Evolutionary conservation across 1,284 basidiomycete genomes (phyloP).

Genomic region (Malassezia nana): DNA sequence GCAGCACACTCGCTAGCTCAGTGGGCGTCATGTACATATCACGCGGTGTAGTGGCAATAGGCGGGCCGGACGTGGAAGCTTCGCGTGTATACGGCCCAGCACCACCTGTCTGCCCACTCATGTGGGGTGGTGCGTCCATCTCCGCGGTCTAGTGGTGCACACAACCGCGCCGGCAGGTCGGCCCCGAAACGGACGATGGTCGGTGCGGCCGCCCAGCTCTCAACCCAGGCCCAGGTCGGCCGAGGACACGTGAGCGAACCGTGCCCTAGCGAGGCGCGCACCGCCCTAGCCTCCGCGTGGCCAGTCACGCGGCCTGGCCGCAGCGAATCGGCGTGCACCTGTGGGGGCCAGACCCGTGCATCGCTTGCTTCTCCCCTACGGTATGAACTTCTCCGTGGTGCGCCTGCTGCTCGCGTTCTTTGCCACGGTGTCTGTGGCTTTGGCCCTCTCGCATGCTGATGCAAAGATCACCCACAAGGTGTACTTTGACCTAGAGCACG

Average conservation of each 20-base stretch:
- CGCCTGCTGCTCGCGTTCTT: slow-evolving; percentile 1
- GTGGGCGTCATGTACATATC: slow-evolving; percentile 16
- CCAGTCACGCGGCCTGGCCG: not conserved
- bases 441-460: slow-evolving; percentile 13
- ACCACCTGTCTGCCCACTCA: not conserved
- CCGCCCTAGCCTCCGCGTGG: not conserved
- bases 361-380: not conserved
- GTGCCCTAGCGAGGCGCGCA: not conserved
- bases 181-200: not conserved
- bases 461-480: slow-evolving; percentile 32
- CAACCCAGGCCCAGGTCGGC: not conserved
- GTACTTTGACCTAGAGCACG: slow-evolving; percentile 46
- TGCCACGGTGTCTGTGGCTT: not conserved
- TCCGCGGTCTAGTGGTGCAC: not conserved
- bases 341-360: not conserved
- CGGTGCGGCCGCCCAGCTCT: not conserved
- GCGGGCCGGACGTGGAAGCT: not conserved
- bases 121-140: not conserved
- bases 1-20: slow-evolving; percentile 26
- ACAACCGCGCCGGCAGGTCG: too few species aligned
- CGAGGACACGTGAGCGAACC: not conserved
- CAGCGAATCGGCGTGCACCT: not conserved
- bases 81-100: not conserved
- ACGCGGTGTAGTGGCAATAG: not conserved
- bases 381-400: slow-evolving; percentile 6